phyloP scores from a whole-genome alignment of 2,329 filamentous ascomycete species.

The Chrysoporthe deuterocubensis region DNA sequence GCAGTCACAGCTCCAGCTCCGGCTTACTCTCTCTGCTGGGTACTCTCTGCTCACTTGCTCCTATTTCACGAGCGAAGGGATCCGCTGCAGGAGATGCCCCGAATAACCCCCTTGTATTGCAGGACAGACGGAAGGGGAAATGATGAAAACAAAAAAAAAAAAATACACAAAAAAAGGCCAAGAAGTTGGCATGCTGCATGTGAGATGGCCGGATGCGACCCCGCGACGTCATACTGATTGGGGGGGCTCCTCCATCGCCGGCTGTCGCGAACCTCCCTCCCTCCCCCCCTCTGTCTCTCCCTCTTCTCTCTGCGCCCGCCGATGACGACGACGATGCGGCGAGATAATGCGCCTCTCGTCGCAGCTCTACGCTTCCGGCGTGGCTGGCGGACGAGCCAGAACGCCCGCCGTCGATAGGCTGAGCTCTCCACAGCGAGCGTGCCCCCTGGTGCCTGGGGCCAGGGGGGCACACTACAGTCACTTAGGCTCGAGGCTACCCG shows the following conservation, averaged over 20 bases:
- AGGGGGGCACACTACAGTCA: too few species aligned
- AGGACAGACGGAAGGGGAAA: too few species aligned
- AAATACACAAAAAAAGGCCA: not conserved
- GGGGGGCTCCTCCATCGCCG: not conserved
- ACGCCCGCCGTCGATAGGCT: not conserved
- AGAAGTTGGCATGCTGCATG: conserved; percentile 11
- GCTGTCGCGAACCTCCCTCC: too few species aligned
- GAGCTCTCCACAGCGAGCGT: not conserved
- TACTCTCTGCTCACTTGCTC: too few species aligned
- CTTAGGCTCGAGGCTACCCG: not conserved
- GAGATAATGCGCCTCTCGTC: not conserved
- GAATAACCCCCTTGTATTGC: too few species aligned
- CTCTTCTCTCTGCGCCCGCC: too few species aligned
- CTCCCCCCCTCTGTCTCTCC: not conserved
- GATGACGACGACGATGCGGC: not conserved
- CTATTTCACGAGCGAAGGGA: too few species aligned
- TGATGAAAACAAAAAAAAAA: not conserved
- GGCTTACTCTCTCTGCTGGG: too few species aligned
- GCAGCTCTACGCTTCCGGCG: not conserved
- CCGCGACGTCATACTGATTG: conserved; percentile 10
- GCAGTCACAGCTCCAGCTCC: not conserved
- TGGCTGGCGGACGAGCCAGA: not conserved
- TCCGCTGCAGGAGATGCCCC: too few species aligned
- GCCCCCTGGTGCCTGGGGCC: not conserved
- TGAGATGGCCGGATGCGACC: conserved; percentile 2